Evolutionary conservation across 768 basidiomycete species (phyloP).

Genomic region (Hysterangium stoloniferum): DNA sequence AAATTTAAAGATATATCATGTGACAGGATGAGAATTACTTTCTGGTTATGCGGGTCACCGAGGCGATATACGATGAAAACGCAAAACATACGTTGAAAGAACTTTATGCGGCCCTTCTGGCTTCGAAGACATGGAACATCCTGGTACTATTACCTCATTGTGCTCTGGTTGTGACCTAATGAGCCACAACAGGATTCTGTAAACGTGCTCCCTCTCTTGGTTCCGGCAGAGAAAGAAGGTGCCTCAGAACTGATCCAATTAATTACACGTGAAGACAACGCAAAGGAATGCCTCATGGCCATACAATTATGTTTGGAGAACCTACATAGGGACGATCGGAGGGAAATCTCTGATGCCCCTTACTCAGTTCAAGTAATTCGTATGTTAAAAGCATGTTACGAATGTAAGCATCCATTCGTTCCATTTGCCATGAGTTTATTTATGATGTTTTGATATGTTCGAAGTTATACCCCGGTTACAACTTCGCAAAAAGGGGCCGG

Average conservation of each 20-base stretch:
- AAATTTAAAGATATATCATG: background rate
- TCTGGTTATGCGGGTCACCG: slow-evolving; percentile 7
- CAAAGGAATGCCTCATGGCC: slow-evolving; percentile 37
- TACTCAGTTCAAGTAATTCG: background rate
- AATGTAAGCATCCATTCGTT: background rate
- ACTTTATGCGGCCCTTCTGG: background rate
- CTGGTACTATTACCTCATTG: background rate
- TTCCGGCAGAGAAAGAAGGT: slow-evolving; percentile 24
- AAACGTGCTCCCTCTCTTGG: slow-evolving; percentile 28
- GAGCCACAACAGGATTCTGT: slow-evolving; percentile 30
- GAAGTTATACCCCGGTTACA: slow-evolving; percentile 1
- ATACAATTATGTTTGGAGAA: slow-evolving; percentile 32
- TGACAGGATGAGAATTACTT: slow-evolving; percentile 5
- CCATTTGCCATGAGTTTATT: background rate
- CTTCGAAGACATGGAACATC: background rate
- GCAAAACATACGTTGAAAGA: slow-evolving; percentile 4
- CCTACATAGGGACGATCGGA: slow-evolving; percentile 17
- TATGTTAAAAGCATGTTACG: background rate
- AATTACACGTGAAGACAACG: slow-evolving; percentile 25
- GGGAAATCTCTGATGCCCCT: slow-evolving; percentile 10
- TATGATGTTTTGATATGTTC: background rate
- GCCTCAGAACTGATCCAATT: slow-evolving; percentile 27
- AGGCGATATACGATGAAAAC: slow-evolving; percentile 1
- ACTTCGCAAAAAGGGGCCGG: slow-evolving; percentile 2
- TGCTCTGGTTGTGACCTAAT: background rate